Percentiles rank a stretch among this genome's conserved stretches.
phyloP scores from a whole-genome alignment of 768 basidiomycete genomes.

The Leucocoprinus leucothites region DNA sequence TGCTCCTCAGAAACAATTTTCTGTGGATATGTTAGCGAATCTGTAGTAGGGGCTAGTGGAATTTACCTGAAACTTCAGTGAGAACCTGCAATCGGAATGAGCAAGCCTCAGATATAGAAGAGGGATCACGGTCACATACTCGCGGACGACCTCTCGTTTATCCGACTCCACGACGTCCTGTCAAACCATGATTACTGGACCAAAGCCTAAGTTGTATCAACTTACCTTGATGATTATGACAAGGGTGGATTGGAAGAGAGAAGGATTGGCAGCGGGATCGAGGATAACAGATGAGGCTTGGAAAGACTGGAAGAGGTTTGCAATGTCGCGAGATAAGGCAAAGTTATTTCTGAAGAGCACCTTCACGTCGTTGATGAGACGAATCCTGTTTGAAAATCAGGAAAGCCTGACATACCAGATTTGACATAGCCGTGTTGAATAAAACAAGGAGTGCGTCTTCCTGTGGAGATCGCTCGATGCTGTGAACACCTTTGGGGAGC shows the following conservation, averaged over 20 bases:
- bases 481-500: constrained; percentile 46
- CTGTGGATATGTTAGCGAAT: no score
- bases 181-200: no score
- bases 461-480: constrained; percentile 60
- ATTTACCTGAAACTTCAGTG: constrained; percentile 43
- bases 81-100: constrained; percentile 50
- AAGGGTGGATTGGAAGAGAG: constrained; percentile 55
- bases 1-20: constrained; percentile 63
- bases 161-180: constrained; percentile 65
- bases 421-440: constrained; percentile 65
- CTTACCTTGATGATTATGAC: constrained; percentile 61
- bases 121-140: constrained; percentile 35
- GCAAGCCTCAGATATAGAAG: not conserved
- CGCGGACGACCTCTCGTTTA: constrained; percentile 52
- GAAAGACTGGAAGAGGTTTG: constrained; percentile 60
- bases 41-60: no score
- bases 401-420: no score
- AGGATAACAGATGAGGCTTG: constrained; percentile 56
- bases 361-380: constrained; percentile 29
- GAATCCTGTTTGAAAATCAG: no score
- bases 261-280: constrained; percentile 56
- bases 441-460: constrained; percentile 62
- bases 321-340: constrained; percentile 56
- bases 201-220: no score
- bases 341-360: constrained; percentile 68